Base-by-base conservation (phyloP, 2,329 filamentous ascomycete genomes). In the Plenodomus tracheiphilus region DNA sequence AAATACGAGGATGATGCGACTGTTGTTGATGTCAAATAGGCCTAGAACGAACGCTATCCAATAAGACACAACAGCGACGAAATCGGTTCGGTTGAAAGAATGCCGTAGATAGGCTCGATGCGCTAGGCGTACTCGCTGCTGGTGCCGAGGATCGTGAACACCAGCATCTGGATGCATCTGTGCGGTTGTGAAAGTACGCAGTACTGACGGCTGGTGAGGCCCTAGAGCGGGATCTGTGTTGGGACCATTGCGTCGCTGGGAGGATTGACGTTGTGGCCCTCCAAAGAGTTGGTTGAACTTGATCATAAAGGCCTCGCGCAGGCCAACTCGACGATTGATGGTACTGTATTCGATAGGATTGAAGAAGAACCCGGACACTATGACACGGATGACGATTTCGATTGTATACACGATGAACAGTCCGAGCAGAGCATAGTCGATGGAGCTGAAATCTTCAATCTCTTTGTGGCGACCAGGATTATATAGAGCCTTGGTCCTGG, bases 51-150 rank as follows among this genome's bases (percentile, higher is more conserved):
- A 94, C 1, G 90, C 87, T 48, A 96, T 87, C 94, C 94, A 99
- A 73, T 91, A 99, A 0, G 93, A 88, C n/a, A 94, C 80, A 7
- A 99, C 88, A 1, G 94, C 95, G 44, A 99, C 79, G 71, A 97
- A 97, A 70, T 99, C 94, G 10, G 97, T 81, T 43, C 94, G 85
- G 68, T 97, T 97, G 76, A 99, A 99, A 1, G 91, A 92, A 72
- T 99, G 94, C 15, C 94, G 85, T 46, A 99, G 76, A 71, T 97
- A 97, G 1, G 94, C 95, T 54, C 94, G 85, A 44, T 94, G 87
- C 15, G 95, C 93, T 46, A 99, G 81, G 56, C 96, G 87, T 59
- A 87, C 81, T 52, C 93, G 86, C 69, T 94, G 90, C 59, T 92
- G 88, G 54, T 96, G 77, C 81, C 89, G 56, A 79, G 80, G 65